These are phyloP conservation scores for Polygonum aviculare DNA, from an alignment of 148 eudicot species.

Conservation along the genomic window DNA sequence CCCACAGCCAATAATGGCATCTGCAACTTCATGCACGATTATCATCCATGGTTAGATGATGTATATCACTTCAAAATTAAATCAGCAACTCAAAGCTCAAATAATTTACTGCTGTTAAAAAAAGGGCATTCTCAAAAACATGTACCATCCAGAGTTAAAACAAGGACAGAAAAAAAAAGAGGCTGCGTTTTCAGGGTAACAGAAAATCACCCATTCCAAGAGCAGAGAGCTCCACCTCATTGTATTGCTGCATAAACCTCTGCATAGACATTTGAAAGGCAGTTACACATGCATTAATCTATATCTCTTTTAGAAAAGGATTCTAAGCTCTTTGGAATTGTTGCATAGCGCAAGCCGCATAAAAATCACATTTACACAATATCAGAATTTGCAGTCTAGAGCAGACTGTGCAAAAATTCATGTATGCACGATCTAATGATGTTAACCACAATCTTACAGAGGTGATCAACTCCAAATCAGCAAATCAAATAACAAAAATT, in stretches of 20 bases:
- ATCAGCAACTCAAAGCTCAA: background rate
- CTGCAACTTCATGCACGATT: background rate
- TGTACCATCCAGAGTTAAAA: no score
- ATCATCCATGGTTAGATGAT: background rate
- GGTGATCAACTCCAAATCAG: background rate
- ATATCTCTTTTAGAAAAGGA: background rate
- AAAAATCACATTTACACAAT: background rate
- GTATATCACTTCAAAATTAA: background rate
- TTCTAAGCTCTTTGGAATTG: background rate
- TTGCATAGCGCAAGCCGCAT: background rate
- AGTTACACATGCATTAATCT: background rate
- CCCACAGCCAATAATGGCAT: background rate
- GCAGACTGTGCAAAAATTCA: background rate
- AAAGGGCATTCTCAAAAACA: background rate
- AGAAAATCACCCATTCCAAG: constrained; percentile 55
- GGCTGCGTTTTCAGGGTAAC: background rate
- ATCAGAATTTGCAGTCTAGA: background rate
- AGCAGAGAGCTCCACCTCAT: constrained; percentile 64
- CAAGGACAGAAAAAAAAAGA: background rate
- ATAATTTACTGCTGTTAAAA: background rate
- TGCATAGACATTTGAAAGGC: constrained; percentile 11
- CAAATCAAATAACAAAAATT: background rate
- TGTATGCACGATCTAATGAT: background rate
- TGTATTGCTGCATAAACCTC: constrained; percentile 60
- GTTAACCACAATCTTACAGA: background rate